phyloP scores from a whole-genome alignment of 2,329 filamentous ascomycete species.

The Paecilomyces dactylethromorphus region DNA sequence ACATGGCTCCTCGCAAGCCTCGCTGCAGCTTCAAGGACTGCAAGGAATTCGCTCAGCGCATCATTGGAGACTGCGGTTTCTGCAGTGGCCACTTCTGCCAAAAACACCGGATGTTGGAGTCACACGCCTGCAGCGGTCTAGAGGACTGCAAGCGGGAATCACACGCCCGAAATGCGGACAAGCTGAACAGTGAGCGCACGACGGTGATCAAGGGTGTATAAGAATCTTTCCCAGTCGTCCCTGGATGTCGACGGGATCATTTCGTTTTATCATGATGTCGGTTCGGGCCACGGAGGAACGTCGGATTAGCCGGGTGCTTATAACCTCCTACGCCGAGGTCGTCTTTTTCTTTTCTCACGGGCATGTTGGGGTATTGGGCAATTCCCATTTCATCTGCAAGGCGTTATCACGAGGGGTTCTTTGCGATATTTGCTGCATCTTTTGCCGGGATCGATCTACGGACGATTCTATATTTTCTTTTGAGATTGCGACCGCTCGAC shows the following conservation, averaged over 20 bases:
- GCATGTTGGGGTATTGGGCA: neutral
- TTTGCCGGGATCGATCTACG: conserved; percentile 8
- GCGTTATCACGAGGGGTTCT: conserved; percentile 20
- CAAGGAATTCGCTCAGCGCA: conserved; percentile 79
- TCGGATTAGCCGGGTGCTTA: conserved; percentile 1
- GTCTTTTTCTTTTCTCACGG: neutral
- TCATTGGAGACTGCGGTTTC: conserved; percentile 94
- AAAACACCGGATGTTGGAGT: conserved; percentile 88
- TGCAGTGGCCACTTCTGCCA: conserved; percentile 92
- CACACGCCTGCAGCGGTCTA: conserved; percentile 85
- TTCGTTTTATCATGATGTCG: neutral
- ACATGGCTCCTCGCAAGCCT: conserved; percentile 48
- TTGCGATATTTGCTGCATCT: conserved; percentile 7
- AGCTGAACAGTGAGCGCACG: conserved; percentile 86
- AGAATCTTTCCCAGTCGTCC: conserved; percentile 3
- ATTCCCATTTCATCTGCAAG: conserved; percentile 10
- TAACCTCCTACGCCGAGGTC: neutral
- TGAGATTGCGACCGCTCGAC: neutral
- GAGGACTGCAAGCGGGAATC: conserved; percentile 98
- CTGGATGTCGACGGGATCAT: neutral
- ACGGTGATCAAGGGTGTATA: conserved; percentile 89
- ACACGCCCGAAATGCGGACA: conserved; percentile 86
- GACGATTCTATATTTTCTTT: neutral
- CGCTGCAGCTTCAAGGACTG: conserved; percentile 87
- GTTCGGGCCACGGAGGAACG: neutral